Evolutionary conservation across 2,329 filamentous ascomycete genomes (phyloP).

Genomic region (Fusarium verrucosum): DNA sequence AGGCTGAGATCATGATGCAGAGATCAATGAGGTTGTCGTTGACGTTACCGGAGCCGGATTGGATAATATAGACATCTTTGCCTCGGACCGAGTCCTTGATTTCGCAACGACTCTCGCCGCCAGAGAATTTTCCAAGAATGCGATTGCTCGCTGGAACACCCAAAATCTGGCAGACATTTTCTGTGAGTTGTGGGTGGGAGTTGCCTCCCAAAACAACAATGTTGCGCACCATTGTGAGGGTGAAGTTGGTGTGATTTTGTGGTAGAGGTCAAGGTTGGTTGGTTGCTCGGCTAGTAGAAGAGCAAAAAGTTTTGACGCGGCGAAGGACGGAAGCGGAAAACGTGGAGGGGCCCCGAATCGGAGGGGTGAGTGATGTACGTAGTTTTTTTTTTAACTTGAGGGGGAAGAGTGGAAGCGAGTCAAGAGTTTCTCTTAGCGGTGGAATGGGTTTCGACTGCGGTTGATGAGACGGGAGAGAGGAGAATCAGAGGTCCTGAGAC

Average conservation of each 20-base stretch:
- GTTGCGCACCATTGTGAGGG: constrained; percentile 82
- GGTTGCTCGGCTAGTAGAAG: constrained; percentile 20
- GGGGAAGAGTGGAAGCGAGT: constrained; percentile 15
- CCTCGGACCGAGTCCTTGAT: constrained; percentile 96
- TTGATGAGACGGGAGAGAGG: constrained; percentile 3
- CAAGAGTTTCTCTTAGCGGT: constrained; percentile 16
- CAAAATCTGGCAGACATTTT: constrained; percentile 87
- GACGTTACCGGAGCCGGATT: constrained; percentile 89
- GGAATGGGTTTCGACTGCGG: constrained; percentile 13
- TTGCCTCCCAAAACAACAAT: constrained; percentile 93
- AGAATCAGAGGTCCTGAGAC: constrained; percentile 21
- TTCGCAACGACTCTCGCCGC: constrained; percentile 93
- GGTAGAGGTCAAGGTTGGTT: constrained; percentile 12
- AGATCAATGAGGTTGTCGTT: constrained; percentile 98
- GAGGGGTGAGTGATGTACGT: constrained; percentile 38
- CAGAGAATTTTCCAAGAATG: constrained; percentile 89
- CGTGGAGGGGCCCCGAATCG: constrained; percentile 44
- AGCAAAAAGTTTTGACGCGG: constrained; percentile 42
- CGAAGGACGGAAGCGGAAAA: constrained; percentile 43
- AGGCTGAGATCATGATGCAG: constrained; percentile 97
- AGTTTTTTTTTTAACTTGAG: constrained; percentile 20
- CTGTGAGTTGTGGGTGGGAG: constrained; percentile 87
- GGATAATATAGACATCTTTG: constrained; percentile 99
- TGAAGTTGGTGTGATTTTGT: constrained; percentile 24
- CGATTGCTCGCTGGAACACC: constrained; percentile 87